These are phyloP conservation scores for Lipomyces oligophaga DNA, from an alignment of 805 yeast genomes.

Conservation along the genomic window DNA sequence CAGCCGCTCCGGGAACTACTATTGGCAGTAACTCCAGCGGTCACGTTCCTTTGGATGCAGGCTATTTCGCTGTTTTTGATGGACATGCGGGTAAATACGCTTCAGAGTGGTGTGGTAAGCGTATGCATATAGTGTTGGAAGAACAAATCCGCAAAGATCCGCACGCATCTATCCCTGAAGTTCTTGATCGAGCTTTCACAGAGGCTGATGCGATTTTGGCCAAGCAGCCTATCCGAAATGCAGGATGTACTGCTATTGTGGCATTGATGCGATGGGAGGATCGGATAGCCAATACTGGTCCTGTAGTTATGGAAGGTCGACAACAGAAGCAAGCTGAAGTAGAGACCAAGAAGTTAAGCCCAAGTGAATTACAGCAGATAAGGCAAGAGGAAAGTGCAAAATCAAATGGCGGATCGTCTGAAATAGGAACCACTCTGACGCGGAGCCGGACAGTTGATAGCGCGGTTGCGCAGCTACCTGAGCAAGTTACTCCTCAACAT, in stretches of 20 bases:
- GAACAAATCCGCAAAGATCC: constrained; percentile 33
- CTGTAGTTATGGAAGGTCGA: too few species aligned
- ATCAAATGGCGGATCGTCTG: neutral
- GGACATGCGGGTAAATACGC: constrained; percentile 96
- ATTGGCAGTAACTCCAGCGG: constrained; percentile 8
- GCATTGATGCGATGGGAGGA: constrained; percentile 84
- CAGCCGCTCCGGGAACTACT: constrained; percentile 2
- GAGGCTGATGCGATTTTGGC: constrained; percentile 70
- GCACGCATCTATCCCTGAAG: constrained; percentile 53
- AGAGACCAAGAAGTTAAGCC: too few species aligned
- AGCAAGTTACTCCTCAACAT: constrained; percentile 4
- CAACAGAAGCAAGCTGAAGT: too few species aligned
- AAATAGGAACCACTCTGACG: neutral
- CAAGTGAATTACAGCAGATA: too few species aligned
- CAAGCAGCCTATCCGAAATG: constrained; percentile 58
- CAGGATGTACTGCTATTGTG: constrained; percentile 95
- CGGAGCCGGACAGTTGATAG: neutral
- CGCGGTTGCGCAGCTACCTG: neutral
- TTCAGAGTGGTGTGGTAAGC: constrained; percentile 92
- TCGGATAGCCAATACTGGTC: neutral
- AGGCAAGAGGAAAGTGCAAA: neutral
- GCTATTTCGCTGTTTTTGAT: constrained; percentile 91
- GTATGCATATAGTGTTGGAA: constrained; percentile 61
- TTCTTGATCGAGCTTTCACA: constrained; percentile 64
- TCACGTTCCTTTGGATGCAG: constrained; percentile 57